Evolutionary conservation across 2,329 filamentous ascomycete genomes (phyloP).

Genomic region (Didymella sp.): DNA sequence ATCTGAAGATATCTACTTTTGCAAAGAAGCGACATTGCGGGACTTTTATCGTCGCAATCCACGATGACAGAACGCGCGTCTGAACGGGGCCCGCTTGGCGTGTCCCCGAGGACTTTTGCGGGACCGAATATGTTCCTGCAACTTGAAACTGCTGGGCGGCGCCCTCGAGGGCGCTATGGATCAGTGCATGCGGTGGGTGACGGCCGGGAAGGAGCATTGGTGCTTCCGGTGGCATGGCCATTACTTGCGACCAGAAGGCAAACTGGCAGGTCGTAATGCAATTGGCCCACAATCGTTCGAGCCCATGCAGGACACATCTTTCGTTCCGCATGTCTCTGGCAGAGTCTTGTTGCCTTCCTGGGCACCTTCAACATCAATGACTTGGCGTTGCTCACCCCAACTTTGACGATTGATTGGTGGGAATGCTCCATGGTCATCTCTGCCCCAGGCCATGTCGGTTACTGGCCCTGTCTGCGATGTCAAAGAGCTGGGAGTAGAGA

Average conservation of each 20-base stretch:
- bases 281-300: background rate
- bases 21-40: background rate
- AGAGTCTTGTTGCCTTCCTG: background rate
- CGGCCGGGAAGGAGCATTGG: background rate
- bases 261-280: background rate
- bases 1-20: constrained; percentile 1
- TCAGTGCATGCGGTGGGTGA: background rate
- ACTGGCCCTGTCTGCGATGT: background rate
- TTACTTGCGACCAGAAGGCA: background rate
- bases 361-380: background rate
- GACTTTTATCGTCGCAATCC: constrained; percentile 10
- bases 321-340: background rate
- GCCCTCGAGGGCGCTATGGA: background rate
- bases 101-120: constrained; percentile 9
- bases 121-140: background rate
- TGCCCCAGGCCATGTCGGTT: background rate
- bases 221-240: constrained; percentile 4
- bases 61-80: constrained; percentile 8
- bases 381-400: background rate
- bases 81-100: background rate
- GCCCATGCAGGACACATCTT: background rate
- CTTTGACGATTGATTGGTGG: background rate
- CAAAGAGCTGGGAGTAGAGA: background rate
- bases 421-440: background rate
- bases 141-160: constrained; percentile 1